Evolutionary conservation across 2,329 filamentous ascomycete species (phyloP).

Genomic region (Exophiala bonariae): DNA sequence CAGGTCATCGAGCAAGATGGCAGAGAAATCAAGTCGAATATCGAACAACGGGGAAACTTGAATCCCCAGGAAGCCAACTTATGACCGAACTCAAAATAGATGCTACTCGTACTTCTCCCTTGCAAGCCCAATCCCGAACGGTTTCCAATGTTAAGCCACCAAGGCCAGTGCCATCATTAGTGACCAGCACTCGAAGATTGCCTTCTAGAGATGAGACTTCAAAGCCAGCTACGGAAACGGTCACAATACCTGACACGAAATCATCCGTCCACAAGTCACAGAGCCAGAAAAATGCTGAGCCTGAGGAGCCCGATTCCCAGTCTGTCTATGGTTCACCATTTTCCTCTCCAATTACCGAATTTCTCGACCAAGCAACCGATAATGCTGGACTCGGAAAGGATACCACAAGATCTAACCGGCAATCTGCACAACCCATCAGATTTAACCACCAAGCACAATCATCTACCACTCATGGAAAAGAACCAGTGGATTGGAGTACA

Average conservation of each 20-base stretch:
- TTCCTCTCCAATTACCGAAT: conserved; percentile 18
- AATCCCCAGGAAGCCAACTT: conserved; percentile 13
- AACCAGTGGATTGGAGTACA: no score
- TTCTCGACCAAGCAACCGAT: conserved; percentile 17
- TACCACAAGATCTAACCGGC: neutral
- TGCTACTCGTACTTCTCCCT: neutral
- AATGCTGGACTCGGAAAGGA: conserved; percentile 13
- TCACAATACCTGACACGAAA: conserved; percentile 10
- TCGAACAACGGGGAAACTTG: conserved; percentile 7
- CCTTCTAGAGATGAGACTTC: conserved; percentile 1
- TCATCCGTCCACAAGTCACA: neutral
- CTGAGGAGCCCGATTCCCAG: conserved; percentile 11
- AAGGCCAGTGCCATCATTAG: neutral
- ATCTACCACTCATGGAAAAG: conserved; percentile 18
- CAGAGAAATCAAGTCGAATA: conserved; percentile 18
- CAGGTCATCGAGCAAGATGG: conserved; percentile 19
- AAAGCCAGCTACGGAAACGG: conserved; percentile 5
- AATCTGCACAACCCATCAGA: neutral
- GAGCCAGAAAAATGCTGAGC: neutral
- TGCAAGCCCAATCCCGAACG: conserved; percentile 1
- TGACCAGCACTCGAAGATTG: neutral
- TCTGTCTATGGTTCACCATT: conserved; percentile 17
- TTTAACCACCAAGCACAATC: conserved; percentile 2
- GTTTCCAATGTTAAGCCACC: conserved; percentile 12
- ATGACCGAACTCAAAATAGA: conserved; percentile 6